Conservation (phyloP, 352 stramenopile species). For the Poterioochromonas sp. region DNA sequence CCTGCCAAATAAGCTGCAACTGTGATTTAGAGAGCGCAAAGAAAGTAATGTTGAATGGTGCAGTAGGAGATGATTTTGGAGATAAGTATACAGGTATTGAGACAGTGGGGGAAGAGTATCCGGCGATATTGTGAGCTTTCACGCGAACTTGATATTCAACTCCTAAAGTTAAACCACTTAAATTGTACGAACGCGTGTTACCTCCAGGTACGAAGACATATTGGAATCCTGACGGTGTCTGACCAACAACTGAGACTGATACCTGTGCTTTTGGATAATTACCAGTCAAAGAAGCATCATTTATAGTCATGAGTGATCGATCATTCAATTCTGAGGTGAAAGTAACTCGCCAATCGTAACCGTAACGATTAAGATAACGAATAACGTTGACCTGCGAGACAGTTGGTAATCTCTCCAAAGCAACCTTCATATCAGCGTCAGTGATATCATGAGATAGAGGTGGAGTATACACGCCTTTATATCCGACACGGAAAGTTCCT, state of each 20-base stretch:
- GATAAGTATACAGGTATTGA: constrained; percentile 33
- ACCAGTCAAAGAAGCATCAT: constrained; percentile 78
- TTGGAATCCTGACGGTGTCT: constrained; percentile 61
- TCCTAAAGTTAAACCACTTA: constrained; percentile 59
- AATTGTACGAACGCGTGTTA: constrained; percentile 42
- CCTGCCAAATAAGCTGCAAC: constrained; percentile 66
- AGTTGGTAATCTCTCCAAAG: constrained; percentile 72
- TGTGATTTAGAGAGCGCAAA: constrained; percentile 54
- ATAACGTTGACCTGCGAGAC: constrained; percentile 75
- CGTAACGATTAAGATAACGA: constrained; percentile 74
- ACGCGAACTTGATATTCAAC: constrained; percentile 75
- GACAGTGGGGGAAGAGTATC: constrained; percentile 47
- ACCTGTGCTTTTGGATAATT: constrained; percentile 64
- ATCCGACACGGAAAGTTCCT: constrained; percentile 69
- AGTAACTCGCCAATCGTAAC: constrained; percentile 86
- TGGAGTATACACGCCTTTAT: constrained; percentile 69
- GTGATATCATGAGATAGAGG: constrained; percentile 72
- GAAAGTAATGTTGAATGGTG: constrained; percentile 41
- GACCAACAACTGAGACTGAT: constrained; percentile 56
- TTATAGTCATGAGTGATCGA: constrained; percentile 66
- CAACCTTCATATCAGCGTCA: constrained; percentile 61
- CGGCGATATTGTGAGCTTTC: constrained; percentile 60
- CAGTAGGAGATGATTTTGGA: constrained; percentile 42
- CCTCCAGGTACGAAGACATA: constrained; percentile 53
- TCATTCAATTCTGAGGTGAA: constrained; percentile 76